These are phyloP conservation scores for Colletotrichum cuscutae DNA, from an alignment of 2,329 filamentous ascomycete species.

Conservation along the genomic window DNA sequence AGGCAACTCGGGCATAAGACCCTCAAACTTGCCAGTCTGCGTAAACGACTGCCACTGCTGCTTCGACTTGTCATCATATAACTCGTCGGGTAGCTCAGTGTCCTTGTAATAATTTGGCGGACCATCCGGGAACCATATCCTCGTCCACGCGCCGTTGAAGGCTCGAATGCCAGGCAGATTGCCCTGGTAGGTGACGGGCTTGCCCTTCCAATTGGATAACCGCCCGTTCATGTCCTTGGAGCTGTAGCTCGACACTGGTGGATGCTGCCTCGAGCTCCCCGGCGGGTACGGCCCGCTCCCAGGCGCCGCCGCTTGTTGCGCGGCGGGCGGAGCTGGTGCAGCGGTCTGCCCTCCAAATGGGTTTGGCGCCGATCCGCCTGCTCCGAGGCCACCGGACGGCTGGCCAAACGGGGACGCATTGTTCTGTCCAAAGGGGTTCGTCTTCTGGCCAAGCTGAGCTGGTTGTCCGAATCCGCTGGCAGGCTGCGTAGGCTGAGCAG, in stretches of 20 bases:
- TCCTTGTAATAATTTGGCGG: conserved; percentile 71
- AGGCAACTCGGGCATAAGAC: conserved; percentile 79
- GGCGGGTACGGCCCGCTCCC: conserved; percentile 55
- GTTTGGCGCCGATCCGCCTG: conserved; percentile 33
- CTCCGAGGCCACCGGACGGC: conserved; percentile 21
- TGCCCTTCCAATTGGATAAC: conserved; percentile 71
- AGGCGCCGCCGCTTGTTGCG: conserved; percentile 27
- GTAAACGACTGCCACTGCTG: conserved; percentile 73
- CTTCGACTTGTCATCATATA: conserved; percentile 69
- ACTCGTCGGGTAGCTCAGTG: conserved; percentile 67
- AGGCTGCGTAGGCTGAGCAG: conserved; percentile 35
- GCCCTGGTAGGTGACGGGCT: conserved; percentile 68
- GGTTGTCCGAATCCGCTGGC: conserved; percentile 45
- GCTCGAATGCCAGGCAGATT: conserved; percentile 59
- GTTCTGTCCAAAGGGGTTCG: conserved; percentile 46
- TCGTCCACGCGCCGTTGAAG: conserved; percentile 66
- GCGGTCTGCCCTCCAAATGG: conserved; percentile 39
- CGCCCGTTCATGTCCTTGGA: conserved; percentile 53
- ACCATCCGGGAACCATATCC: conserved; percentile 80
- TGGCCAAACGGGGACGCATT: conserved; percentile 42
- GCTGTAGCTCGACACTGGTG: conserved; percentile 55
- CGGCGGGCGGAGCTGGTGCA: conserved; percentile 30
- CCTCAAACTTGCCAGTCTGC: conserved; percentile 74
- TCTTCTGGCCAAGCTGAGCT: conserved; percentile 26
- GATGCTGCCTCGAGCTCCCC: conserved; percentile 55